Percentiles rank a stretch among this genome's conserved stretches.
Evolutionary conservation across 768 basidiomycete genomes (phyloP).

Genomic region (Ramaria sp.): DNA sequence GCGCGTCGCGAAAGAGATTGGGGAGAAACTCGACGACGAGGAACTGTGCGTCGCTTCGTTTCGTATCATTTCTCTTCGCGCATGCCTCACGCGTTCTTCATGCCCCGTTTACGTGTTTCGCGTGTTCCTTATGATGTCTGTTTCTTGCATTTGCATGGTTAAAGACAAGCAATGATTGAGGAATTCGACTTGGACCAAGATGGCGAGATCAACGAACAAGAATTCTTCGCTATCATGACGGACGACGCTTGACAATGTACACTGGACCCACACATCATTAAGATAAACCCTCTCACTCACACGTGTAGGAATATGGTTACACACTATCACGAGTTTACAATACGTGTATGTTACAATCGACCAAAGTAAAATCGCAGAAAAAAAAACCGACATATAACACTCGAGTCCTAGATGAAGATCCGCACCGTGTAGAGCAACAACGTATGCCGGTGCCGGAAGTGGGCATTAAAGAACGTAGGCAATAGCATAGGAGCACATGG

Average conservation of each 20-base stretch:
- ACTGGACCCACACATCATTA: too few species aligned
- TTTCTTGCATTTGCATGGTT: too few species aligned
- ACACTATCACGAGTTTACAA: background rate
- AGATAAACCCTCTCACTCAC: background rate
- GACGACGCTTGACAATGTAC: constrained; percentile 63
- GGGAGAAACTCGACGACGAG: constrained; percentile 89
- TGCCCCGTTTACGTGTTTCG: too few species aligned
- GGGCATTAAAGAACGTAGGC: background rate
- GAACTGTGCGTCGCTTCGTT: constrained; percentile 72
- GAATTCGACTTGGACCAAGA: constrained; percentile 99
- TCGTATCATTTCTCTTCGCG: background rate
- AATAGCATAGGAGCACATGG: constrained; percentile 2
- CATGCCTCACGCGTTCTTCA: constrained; percentile 9
- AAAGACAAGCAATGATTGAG: constrained; percentile 98
- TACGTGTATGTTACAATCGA: constrained; percentile 2
- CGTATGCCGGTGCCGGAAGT: constrained; percentile 1
- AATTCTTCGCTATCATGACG: constrained; percentile 96
- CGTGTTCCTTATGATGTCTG: too few species aligned
- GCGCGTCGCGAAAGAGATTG: constrained; percentile 93
- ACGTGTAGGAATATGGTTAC: background rate
- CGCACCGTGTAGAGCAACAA: constrained; percentile 2
- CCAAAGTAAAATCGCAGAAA: background rate
- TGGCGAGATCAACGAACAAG: constrained; percentile 92
- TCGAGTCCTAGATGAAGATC: constrained; percentile 1
- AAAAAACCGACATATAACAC: background rate